Base-by-base conservation (phyloP, 2,329 filamentous ascomycete species). In the Diaporthe longicolla region DNA sequence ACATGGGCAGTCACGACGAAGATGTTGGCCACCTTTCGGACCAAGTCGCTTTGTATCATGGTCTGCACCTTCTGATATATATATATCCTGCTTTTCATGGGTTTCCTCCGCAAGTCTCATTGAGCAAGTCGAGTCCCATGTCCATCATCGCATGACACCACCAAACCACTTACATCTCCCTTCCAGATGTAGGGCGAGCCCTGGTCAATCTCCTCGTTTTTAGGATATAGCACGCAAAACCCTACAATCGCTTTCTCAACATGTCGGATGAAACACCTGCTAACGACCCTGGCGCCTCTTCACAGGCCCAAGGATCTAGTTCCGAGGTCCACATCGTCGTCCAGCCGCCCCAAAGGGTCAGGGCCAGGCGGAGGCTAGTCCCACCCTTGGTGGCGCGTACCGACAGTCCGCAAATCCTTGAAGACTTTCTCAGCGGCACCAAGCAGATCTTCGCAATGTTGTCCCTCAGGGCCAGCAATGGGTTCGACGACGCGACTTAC, bases 341-440 rank as follows among this genome's bases (percentile, higher is more conserved):
- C 6, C 70, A 75, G 35, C 73, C 73, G 7, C 73, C 73, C 7
- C 7, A 5, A 11, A 29, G 4, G 5, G 71, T 70, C 5, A 43
- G 50, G 8, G 32, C 73, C 24, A 37, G 17, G n/a, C 52, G 32
- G n/a, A 40, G 40, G 50, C 58, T 75, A 13, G 3, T 66, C n/a
- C 73, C 73, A 19, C 73, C 73, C 4, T n/a, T 75, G 17, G 71
- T 75, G 13, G 73, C 73, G 19, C 73, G 73, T 11, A 73, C 65
- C 5, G 55, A 66, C 24, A 26, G 69, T 43, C 63, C 21, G 3
- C 71, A 55, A 13, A 58, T 75, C 2, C 21, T 75, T 6, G 45
- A 66, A 3, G 57, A 58, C 21, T 50, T 52, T n/a, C 1, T n/a
- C 3, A 17, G 9, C 15, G 24, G 43, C 15, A 5, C 4, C 0